These are phyloP conservation scores for Cladorrhinum sp. DNA, from an alignment of 2,329 filamentous ascomycete genomes.

Conservation along the genomic window DNA sequence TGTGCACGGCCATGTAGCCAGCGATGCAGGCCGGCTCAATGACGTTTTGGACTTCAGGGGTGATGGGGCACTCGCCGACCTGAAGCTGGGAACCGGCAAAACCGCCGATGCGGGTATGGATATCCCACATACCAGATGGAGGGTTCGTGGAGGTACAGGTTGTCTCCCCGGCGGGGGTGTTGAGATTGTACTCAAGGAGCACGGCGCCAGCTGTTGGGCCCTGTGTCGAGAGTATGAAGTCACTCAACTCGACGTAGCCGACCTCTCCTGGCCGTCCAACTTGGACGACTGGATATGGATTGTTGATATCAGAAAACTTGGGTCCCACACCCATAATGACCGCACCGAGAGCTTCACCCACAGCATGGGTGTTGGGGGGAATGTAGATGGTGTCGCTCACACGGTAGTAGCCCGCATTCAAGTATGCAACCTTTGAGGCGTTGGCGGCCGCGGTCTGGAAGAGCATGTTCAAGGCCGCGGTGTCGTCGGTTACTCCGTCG, in stretches of 20 bases:
- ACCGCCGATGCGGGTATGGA: constrained; percentile 72
- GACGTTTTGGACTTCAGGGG: constrained; percentile 29
- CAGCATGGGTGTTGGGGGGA: constrained; percentile 49
- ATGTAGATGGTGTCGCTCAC: constrained; percentile 54
- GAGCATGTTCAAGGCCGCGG: constrained; percentile 29
- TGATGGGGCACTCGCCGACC: constrained; percentile 63
- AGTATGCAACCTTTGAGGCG: constrained; percentile 53
- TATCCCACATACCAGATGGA: constrained; percentile 66
- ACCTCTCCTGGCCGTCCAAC: constrained; percentile 57
- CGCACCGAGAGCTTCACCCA: constrained; percentile 54
- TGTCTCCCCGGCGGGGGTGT: constrained; percentile 34
- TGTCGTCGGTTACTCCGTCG: constrained; percentile 68
- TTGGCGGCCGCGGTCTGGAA: constrained; percentile 35
- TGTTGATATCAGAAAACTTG: constrained; percentile 54
- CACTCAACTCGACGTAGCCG: constrained; percentile 67
- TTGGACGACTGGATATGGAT: constrained; percentile 63
- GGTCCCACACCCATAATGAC: constrained; percentile 54
- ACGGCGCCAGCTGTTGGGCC: constrained; percentile 66
- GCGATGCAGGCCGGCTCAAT: constrained; percentile 35
- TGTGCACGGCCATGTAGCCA: constrained; percentile 40
- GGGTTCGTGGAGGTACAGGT: constrained; percentile 18
- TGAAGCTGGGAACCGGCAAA: constrained; percentile 67
- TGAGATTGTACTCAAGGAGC: constrained; percentile 71
- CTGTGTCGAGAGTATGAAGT: constrained; percentile 68
- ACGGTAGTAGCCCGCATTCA: constrained; percentile 63